Percentiles rank a stretch among this genome's conserved stretches.
Conservation (phyloP, 2,329 filamentous ascomycete species). For the Coniosporium tulheliwenetii region DNA sequence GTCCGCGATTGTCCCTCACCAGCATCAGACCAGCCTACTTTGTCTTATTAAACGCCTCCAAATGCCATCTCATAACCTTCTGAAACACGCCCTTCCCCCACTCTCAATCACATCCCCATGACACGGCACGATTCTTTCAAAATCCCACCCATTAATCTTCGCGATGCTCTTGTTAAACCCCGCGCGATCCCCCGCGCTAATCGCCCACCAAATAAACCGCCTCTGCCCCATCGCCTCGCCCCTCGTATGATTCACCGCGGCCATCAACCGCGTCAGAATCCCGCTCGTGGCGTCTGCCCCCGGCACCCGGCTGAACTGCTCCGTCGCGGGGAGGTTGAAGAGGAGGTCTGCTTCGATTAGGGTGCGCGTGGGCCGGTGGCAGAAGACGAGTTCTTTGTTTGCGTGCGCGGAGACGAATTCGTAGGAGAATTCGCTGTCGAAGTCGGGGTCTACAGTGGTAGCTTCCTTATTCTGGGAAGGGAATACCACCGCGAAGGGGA, state of each 20-base stretch:
- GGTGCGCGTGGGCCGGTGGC: slow-evolving; percentile 62
- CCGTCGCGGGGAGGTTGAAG: slow-evolving; percentile 77
- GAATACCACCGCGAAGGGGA: slow-evolving; percentile 40
- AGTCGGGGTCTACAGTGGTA: slow-evolving; percentile 52
- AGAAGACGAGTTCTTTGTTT: slow-evolving; percentile 80
- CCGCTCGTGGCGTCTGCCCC: slow-evolving; percentile 40
- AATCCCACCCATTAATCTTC: slow-evolving; percentile 66
- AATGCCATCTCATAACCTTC: slow-evolving; percentile 74
- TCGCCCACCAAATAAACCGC: slow-evolving; percentile 66
- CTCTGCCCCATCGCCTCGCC: slow-evolving; percentile 58
- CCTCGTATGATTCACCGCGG: slow-evolving; percentile 41
- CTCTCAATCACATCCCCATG: slow-evolving; percentile 80
- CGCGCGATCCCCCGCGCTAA: slow-evolving; percentile 43
- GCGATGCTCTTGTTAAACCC: slow-evolving; percentile 55
- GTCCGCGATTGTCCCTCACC: too few relatives aligned
- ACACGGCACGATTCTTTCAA: slow-evolving; percentile 73
- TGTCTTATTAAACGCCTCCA: slow-evolving; percentile 31
- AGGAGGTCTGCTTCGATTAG: slow-evolving; percentile 81
- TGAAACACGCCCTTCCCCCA: slow-evolving; percentile 58
- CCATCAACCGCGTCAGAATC: slow-evolving; percentile 41
- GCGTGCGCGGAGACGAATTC: slow-evolving; percentile 69
- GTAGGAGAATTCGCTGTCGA: slow-evolving; percentile 70
- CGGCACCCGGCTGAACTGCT: slow-evolving; percentile 52
- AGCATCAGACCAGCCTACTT: too few relatives aligned
- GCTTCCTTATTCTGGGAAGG: slow-evolving; percentile 14